Conservation (phyloP, 495 filamentous ascomycete genomes). For the Talaromyces proteolyticus region DNA sequence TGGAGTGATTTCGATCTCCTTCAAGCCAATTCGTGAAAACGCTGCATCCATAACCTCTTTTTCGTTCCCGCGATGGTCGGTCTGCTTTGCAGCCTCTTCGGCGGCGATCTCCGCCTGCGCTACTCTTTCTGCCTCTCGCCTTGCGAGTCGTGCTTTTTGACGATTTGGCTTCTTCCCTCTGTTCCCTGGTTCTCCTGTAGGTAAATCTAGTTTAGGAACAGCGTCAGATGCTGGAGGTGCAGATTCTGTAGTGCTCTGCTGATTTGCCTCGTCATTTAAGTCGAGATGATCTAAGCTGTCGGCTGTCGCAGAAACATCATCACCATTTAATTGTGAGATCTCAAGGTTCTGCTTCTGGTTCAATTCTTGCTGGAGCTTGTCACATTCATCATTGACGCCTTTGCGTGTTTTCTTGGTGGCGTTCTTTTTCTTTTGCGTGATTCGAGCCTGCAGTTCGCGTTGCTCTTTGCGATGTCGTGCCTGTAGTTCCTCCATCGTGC, state of each 20-base stretch:
- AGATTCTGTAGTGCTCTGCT: constrained; percentile 14
- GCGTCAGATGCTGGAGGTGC: constrained; percentile 11
- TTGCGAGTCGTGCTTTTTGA: constrained; percentile 84
- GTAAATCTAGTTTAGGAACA: constrained; percentile 3
- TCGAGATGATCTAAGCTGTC: background rate
- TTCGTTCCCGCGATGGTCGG: constrained; percentile 70
- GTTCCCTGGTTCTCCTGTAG: no score
- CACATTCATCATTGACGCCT: constrained; percentile 80
- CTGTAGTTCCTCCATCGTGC: constrained; percentile 64
- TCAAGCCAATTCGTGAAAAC: constrained; percentile 56
- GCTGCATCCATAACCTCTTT: constrained; percentile 57
- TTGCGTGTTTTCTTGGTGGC: constrained; percentile 95
- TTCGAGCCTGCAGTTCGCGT: constrained; percentile 72
- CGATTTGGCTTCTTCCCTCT: constrained; percentile 72
- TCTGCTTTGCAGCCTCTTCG: constrained; percentile 66
- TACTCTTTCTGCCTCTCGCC: constrained; percentile 77
- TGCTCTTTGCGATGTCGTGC: constrained; percentile 82
- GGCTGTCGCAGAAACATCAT: constrained; percentile 9
- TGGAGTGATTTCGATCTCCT: constrained; percentile 74
- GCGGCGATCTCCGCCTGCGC: constrained; percentile 60
- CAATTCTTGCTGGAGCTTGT: constrained; percentile 62
- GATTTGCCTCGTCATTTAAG: constrained; percentile 15
- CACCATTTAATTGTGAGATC: constrained; percentile 50
- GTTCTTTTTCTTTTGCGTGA: constrained; percentile 92
- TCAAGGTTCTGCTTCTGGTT: constrained; percentile 63